Evolutionary conservation across 2,329 filamentous ascomycete genomes (phyloP).

Genomic region (Fusarium sp.): DNA sequence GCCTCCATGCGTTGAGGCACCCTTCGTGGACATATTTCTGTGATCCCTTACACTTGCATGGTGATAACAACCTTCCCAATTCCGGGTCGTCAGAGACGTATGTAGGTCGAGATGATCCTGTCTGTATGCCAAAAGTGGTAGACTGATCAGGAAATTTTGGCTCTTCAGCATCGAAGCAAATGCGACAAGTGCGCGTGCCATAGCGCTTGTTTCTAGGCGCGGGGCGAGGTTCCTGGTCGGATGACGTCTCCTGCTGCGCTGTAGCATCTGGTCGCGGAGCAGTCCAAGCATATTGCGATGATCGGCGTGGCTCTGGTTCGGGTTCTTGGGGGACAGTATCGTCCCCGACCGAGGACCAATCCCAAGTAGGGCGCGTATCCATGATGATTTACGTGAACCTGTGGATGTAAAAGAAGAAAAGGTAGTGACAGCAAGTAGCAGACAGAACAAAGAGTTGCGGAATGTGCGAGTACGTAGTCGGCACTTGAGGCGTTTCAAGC

Average conservation of each 20-base stretch:
- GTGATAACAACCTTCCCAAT: constrained; percentile 82
- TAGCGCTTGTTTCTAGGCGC: constrained; percentile 60
- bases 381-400: constrained; percentile 43
- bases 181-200: constrained; percentile 82
- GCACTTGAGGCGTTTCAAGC: constrained; percentile 36
- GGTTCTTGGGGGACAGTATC: constrained; percentile 22
- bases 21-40: constrained; percentile 95
- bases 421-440: constrained; percentile 21
- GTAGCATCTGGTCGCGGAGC: constrained; percentile 16
- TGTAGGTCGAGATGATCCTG: constrained; percentile 51
- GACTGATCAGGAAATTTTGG: constrained; percentile 59
- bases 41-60: constrained; percentile 93
- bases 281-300: constrained; percentile 17
- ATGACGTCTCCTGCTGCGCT: neutral
- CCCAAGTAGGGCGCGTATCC: constrained; percentile 46
- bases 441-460: constrained; percentile 9
- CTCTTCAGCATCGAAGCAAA: constrained; percentile 80
- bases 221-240: constrained; percentile 23
- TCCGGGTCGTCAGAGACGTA: constrained; percentile 81
- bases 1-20: constrained; percentile 86
- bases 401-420: constrained; percentile 32
- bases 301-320: constrained; percentile 17
- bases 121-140: constrained; percentile 50
- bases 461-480: constrained; percentile 22
- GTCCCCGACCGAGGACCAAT: constrained; percentile 44